phyloP scores from a whole-genome alignment of 768 basidiomycete species.

The Pholiota molesta region DNA sequence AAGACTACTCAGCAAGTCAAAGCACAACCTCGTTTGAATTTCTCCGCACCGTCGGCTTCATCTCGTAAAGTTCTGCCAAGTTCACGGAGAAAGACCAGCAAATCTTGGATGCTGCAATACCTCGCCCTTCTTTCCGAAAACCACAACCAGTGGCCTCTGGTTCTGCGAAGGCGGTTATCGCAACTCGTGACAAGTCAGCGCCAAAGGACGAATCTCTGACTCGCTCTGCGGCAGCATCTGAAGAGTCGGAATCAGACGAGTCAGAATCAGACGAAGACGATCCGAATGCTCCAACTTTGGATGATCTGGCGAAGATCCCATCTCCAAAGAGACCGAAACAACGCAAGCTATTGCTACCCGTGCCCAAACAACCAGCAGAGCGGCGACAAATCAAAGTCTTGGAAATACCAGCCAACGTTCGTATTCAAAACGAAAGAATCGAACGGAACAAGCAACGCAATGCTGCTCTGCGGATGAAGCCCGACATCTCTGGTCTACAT shows the following conservation, averaged over 20 bases:
- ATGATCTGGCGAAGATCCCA: slow-evolving; percentile 9
- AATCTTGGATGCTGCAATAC: slow-evolving; percentile 35
- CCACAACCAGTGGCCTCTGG: slow-evolving; percentile 11
- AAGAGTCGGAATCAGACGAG: slow-evolving; percentile 30
- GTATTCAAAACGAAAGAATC: slow-evolving; percentile 46
- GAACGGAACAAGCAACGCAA: slow-evolving; percentile 62
- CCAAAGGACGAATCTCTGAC: slow-evolving; percentile 33
- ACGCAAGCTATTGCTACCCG: slow-evolving; percentile 56
- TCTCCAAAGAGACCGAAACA: slow-evolving; percentile 36
- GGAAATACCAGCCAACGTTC: slow-evolving; percentile 52
- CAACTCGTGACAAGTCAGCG: slow-evolving; percentile 10
- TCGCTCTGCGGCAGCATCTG: slow-evolving; percentile 37
- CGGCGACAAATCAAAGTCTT: slow-evolving; percentile 68
- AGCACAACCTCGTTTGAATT: slow-evolving; percentile 1
- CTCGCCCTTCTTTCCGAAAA: slow-evolving; percentile 48
- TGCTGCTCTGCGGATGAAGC: slow-evolving; percentile 72
- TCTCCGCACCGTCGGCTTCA: slow-evolving; percentile 5
- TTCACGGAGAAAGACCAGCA: slow-evolving; percentile 32
- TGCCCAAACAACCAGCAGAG: slow-evolving; percentile 52
- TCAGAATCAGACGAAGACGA: slow-evolving; percentile 44
- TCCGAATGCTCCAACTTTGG: slow-evolving; percentile 25
- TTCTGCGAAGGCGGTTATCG: slow-evolving; percentile 8
- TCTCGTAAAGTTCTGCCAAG: slow-evolving; percentile 23
- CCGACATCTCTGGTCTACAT: slow-evolving; percentile 81
- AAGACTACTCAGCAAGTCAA: slow-evolving; percentile 4